phyloP scores from a whole-genome alignment of 1,284 basidiomycete genomes.

The Phaffia rhodozyma region DNA sequence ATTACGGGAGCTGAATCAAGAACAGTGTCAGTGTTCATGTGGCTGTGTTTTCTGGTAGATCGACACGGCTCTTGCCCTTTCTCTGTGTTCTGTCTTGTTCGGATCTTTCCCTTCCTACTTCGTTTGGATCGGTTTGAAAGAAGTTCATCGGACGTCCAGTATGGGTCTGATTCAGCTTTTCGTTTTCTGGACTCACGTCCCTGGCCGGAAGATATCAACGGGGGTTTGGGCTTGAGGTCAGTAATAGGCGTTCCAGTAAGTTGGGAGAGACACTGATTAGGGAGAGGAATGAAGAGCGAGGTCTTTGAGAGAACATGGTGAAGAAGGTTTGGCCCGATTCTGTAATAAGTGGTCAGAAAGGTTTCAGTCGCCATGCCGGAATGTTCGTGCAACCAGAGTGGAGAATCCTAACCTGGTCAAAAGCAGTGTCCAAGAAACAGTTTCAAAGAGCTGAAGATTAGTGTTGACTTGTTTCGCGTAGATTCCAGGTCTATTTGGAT shows the following conservation, averaged over 20 bases:
- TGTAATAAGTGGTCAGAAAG: slow-evolving; percentile 26
- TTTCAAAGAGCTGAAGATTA: neutral
- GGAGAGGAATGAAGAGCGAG: slow-evolving; percentile 56
- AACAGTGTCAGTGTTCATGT: no score
- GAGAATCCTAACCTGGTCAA: neutral
- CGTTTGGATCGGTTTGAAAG: no score
- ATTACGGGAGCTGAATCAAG: no score
- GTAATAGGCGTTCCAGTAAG: slow-evolving; percentile 57
- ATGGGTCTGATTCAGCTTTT: no score
- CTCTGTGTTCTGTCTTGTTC: neutral
- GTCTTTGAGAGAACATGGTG: slow-evolving; percentile 59
- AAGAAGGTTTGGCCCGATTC: slow-evolving; percentile 59
- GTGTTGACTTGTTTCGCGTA: slow-evolving; percentile 12
- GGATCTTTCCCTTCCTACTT: no score
- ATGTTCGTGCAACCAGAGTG: neutral
- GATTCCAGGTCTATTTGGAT: slow-evolving; percentile 5
- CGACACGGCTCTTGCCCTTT: neutral
- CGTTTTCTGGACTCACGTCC: no score
- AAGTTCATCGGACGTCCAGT: no score
- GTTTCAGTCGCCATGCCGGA: neutral
- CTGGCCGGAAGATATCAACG: no score
- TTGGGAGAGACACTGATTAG: slow-evolving; percentile 70
- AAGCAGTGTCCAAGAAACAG: neutral
- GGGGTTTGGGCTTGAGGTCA: slow-evolving; percentile 32
- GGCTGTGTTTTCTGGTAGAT: no score